These are phyloP conservation scores for Gymnopilus dilepis DNA, from an alignment of 768 basidiomycete genomes.

Conservation along the genomic window DNA sequence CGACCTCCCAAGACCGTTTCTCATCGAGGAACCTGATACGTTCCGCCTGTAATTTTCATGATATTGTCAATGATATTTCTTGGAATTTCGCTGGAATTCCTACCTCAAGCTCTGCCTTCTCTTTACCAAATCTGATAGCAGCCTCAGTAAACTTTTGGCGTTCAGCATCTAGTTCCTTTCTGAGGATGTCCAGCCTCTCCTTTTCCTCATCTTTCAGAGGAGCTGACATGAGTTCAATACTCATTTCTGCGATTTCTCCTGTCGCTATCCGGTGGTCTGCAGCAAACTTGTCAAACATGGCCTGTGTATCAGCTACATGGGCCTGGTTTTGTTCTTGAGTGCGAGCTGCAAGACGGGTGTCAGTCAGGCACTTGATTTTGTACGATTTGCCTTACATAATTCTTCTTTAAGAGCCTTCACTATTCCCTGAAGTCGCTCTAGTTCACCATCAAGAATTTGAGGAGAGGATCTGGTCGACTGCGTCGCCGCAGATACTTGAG, in stretches of 20 bases:
- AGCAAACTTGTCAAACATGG: slow-evolving; percentile 60
- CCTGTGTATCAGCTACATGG: slow-evolving; percentile 52
- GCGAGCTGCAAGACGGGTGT: slow-evolving; percentile 26
- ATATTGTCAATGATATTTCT: slow-evolving; percentile 15
- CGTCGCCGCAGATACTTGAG: slow-evolving; percentile 30
- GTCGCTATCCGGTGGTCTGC: slow-evolving; percentile 44
- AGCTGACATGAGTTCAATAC: slow-evolving; percentile 57
- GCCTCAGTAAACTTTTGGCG: slow-evolving; percentile 68
- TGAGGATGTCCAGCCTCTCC: slow-evolving; percentile 56
- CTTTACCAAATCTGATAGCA: slow-evolving; percentile 64
- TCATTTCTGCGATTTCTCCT: slow-evolving; percentile 47
- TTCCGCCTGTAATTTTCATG: slow-evolving; percentile 54
- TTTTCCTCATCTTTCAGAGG: slow-evolving; percentile 60
- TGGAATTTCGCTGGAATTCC: slow-evolving; percentile 2
- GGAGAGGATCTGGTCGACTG: slow-evolving; percentile 18
- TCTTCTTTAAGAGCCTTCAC: slow-evolving; percentile 60
- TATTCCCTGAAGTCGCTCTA: slow-evolving; percentile 52
- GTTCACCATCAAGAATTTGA: slow-evolving; percentile 43
- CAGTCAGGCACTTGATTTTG: background rate
- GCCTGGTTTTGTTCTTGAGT: slow-evolving; percentile 50
- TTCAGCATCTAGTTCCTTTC: slow-evolving; percentile 66
- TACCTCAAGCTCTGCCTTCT: slow-evolving; percentile 73
- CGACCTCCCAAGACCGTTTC: slow-evolving; percentile 73
- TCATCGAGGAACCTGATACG: slow-evolving; percentile 67
- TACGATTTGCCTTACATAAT: slow-evolving; percentile 51